phyloP scores from a whole-genome alignment of 352 stramenopile species.

The Globisporangium emineosum region DNA sequence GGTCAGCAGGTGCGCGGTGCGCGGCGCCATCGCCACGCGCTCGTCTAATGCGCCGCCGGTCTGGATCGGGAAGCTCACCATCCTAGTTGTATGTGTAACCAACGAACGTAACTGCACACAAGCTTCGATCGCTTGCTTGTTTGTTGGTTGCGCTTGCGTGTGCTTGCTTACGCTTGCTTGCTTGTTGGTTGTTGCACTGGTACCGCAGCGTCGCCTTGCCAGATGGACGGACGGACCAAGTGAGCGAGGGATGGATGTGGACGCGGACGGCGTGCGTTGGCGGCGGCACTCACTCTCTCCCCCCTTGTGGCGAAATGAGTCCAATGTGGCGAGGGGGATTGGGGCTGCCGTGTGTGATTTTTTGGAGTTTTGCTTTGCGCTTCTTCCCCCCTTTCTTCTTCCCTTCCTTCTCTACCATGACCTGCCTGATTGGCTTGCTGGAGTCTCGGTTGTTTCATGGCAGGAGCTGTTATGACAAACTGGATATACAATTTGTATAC shows the following conservation, averaged over 20 bases:
- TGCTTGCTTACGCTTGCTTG: neutral
- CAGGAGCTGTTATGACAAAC: no score
- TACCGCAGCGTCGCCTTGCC: neutral
- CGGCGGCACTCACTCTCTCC: neutral
- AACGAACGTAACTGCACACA: neutral
- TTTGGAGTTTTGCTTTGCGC: conserved; percentile 3
- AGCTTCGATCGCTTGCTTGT: conserved; percentile 5
- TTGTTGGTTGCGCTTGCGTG: conserved; percentile 1
- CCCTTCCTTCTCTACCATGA: neutral
- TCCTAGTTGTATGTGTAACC: conserved; percentile 1
- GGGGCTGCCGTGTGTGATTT: conserved; percentile 4
- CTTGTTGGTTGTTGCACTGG: neutral
- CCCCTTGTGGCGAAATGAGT: neutral
- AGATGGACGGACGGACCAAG: neutral
- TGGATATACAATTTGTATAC: no score
- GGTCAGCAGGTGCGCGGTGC: conserved; percentile 21
- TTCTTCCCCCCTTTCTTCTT: neutral
- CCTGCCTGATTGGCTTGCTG: neutral
- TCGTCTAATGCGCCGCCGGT: conserved; percentile 2
- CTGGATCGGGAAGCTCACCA: conserved; percentile 31
- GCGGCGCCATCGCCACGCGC: conserved; percentile 3
- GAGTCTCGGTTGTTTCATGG: no score
- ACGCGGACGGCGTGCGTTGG: neutral
- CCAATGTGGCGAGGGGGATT: neutral
- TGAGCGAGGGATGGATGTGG: neutral